These are phyloP conservation scores for Craterostigma plantagineum DNA, from an alignment of 257 asterid species.

Conservation along the genomic window DNA sequence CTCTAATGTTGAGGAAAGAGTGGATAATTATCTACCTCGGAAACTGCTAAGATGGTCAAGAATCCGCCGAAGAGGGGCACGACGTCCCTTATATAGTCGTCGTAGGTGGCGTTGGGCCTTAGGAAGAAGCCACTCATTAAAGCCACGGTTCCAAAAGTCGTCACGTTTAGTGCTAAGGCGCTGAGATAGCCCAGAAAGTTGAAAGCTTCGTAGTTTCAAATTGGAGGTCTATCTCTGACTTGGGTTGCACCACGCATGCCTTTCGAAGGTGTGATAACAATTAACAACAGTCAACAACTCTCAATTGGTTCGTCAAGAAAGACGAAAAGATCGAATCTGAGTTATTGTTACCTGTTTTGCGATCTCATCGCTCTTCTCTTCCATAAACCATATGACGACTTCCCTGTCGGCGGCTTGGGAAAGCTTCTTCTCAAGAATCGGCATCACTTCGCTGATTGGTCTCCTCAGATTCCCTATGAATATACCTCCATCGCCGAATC, in stretches of 20 bases:
- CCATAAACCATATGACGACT: conserved; percentile 83
- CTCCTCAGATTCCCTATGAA: conserved; percentile 75
- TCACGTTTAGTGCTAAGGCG: conserved; percentile 43
- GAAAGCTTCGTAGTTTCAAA: conserved; percentile 52
- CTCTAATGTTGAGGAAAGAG: too few species aligned
- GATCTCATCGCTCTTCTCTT: conserved; percentile 58
- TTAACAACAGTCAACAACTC: conserved; percentile 2
- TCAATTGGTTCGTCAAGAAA: neutral
- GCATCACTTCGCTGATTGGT: conserved; percentile 74
- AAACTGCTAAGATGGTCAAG: conserved; percentile 68
- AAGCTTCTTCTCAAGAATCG: conserved; percentile 68
- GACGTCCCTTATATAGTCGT: conserved; percentile 49
- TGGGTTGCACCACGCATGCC: conserved; percentile 96
- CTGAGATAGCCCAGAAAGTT: conserved; percentile 63
- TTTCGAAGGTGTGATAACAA: conserved; percentile 14
- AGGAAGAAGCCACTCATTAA: conserved; percentile 74
- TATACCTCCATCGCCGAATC: conserved; percentile 91
- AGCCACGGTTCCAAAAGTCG: conserved; percentile 80
- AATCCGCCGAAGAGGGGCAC: conserved; percentile 86
- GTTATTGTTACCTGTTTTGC: conserved; percentile 64
- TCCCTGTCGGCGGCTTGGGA: conserved; percentile 89
- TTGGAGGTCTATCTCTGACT: conserved; percentile 74
- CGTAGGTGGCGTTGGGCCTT: conserved; percentile 61
- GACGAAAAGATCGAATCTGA: too few species aligned
- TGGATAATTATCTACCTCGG: conserved; percentile 46